Base-by-base conservation (phyloP, 805 yeast genomes). In the Candida cerambycidarum region DNA sequence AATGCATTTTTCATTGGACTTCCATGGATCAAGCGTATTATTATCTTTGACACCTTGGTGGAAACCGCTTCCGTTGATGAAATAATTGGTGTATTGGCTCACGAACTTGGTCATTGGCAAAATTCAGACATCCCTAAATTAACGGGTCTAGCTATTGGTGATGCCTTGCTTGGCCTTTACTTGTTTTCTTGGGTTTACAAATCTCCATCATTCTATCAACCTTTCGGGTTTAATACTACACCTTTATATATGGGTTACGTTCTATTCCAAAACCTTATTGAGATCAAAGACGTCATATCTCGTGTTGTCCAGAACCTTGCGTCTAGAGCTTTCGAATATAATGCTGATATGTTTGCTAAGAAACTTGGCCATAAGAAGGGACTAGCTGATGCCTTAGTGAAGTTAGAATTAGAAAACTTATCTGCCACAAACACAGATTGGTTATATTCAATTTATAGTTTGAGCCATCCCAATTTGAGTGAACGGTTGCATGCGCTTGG, bases 21-120 rank as follows among this genome's bases (percentile, higher is more conserved):
- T 54, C 98, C 98, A 33, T 90, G 97, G 92, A 80, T 87, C 42
- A 93, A 92, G 67, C 90, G 89, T 63, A 93, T 92, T 67, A 97
- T 93, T 38, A 75, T 93, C 28, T 93, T 73, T 60, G 99, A 92
- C 56, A 93, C 97, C 5, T 75, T 92, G 66, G 82, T 93, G 48
- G 79, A 85, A 46, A 83, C 85, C 45, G 80, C 88, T 28, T 65
- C 89, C 17, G 75, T 78, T 18, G 76, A 75, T 29, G 93, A 92
- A 65, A 85, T 36, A 14, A 23, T 27, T 16, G 41, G 25, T 5
- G 35, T 38, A 6, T 19, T 38, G 27, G 34, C 29, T 8, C 41
- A 38, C 15, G 41, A 38, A 38, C 29, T 38, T n/a, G 41, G 41
- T 17, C 41, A 38, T 23, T 38, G 35, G 41, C 28, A 36, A 36